A percentile compares a stretch with the other conserved stretches of the same genome.
Conservation (phyloP, 495 filamentous ascomycete genomes). For the Penicillium angulare region DNA sequence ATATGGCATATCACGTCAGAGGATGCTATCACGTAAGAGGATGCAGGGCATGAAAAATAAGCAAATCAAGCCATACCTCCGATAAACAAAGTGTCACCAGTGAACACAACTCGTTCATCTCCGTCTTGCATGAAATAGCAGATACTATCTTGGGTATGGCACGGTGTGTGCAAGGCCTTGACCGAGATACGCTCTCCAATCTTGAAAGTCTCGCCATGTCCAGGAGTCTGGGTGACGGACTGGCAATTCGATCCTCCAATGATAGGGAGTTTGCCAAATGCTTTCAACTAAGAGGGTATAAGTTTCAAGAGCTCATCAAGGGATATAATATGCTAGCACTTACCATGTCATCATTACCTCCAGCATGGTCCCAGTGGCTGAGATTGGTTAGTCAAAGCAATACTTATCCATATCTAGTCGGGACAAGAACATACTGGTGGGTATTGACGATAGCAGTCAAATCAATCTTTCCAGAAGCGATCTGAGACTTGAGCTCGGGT, state of each 20-base stretch:
- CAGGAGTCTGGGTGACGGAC: conserved; percentile 70
- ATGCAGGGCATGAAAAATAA: no score
- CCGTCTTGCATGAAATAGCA: conserved; percentile 87
- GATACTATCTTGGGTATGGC: conserved; percentile 97
- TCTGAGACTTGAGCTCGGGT: conserved; percentile 73
- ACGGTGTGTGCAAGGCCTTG: conserved; percentile 90
- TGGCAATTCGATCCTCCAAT: conserved; percentile 88
- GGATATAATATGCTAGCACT: not conserved
- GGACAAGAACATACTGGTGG: conserved; percentile 69
- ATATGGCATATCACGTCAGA: not conserved
- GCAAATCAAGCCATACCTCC: conserved; percentile 58
- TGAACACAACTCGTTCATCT: conserved; percentile 81
- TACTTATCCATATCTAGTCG: not conserved
- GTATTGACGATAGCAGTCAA: conserved; percentile 91
- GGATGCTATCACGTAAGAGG: not conserved
- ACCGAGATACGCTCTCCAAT: conserved; percentile 80
- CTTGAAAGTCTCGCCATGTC: conserved; percentile 73
- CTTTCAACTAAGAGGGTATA: conserved; percentile 56
- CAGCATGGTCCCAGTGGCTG: conserved; percentile 94
- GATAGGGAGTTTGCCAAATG: conserved; percentile 65
- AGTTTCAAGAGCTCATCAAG: not conserved
- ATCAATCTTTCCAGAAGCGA: conserved; percentile 70
- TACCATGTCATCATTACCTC: conserved; percentile 82
- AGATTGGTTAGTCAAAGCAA: conserved; percentile 1
- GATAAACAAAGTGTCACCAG: conserved; percentile 94